Evolutionary conservation across 805 yeast species (phyloP), one percentile per base, ranked within the genome.

Genomic region (Ogataea wickerhamii): DNA sequence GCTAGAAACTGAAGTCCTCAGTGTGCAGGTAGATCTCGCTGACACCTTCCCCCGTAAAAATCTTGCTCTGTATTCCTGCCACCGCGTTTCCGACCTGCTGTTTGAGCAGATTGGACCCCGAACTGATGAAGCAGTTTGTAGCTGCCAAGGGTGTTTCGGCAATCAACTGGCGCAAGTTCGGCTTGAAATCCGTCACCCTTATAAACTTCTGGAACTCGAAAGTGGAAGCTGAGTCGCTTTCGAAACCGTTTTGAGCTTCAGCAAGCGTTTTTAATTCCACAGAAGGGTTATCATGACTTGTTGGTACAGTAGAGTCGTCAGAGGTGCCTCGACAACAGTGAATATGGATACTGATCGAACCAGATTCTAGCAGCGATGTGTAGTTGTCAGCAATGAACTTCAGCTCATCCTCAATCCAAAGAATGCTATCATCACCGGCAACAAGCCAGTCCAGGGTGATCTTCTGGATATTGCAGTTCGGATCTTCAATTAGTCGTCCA

Each of bases 21-120:
- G 78, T 70, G 43, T 74, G 78, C 21, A 75, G 51, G 38, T 64
- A 73, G 11, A 74, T 57, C 48, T 75, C 80, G 31, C 66, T 68
- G 11, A 70, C 54, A 4, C 45, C 38, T 1, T 49, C 43, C 4
- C 26, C 6, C 43, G 39, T 25, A 23, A 49, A 40, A 2, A 64
- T 55, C 28, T 56, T 58, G 16, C 51, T 59, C 47, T 75, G 81
- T 10, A 71, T 38, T 1, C 53, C 17, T 1, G 79, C 68, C 6
- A 65, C 70, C 0, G 60, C 58, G 28, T 59, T 60, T 11, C 73
- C 68, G 21, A 66, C 66, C 8, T 59, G 56, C 14, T 45, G 32
- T 48, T 67, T 74, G 56, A 70, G 52, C 0, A 64, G 48, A 2
- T 58, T 58, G 18, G 75, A 68, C 4, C 80, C 81, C 2, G 76